Base-by-base conservation (phyloP, 371 early-diverging fungal genomes). In the Nematocida homosporus region DNA sequence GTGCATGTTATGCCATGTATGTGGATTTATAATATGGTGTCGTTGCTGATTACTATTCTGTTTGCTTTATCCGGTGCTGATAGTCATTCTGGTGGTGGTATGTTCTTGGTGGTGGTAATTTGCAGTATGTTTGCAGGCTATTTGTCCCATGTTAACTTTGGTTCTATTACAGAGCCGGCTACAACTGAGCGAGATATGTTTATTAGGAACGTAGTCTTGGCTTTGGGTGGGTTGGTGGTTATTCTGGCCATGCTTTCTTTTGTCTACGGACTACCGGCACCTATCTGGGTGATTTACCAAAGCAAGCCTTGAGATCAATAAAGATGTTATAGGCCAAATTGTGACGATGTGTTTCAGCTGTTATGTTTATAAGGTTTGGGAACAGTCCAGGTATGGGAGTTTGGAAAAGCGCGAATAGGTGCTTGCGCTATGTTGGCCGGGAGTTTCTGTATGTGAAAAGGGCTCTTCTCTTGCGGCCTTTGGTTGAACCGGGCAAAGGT, bases 381-480 rank as follows among this genome's bases (percentile, higher is more conserved):
- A 44, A 20, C 44, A 20, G 44, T 44, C 13, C 20, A 20, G 44
- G 20, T 44, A 13, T 20, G 44, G 13, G 13, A 13, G 20, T 44
- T 44, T 44, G 13, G 20, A 44, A 13, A 44, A 44, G 20, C 13
- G 20, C 13, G 44, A 44, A 20, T 20, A 44, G 13, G 44, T 13
- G 13, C 13, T 20, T 44, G 13, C 13, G 20, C 13, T 13, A 44
- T 44, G 20, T 44, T 44, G 13, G 13, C 20, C 13, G 34, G 37
- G 65, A 65, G 53, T n/a, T 48, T 10, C 5, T 42, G 4, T 65
- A 54, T 52, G n/a, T 48, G 23, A 48, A 48, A 53, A 16, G 50
- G 8, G 65, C 65, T 2, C 20, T 65, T 5, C 53, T 38, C 54
- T 38, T 65, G 5, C 18, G 34, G 55, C 54, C 65, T 4, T 55